A percentile compares a stretch with the other conserved stretches of the same genome.
These are phyloP conservation scores for Russula abietina DNA, from an alignment of 768 basidiomycete species.

Conservation along the genomic window DNA sequence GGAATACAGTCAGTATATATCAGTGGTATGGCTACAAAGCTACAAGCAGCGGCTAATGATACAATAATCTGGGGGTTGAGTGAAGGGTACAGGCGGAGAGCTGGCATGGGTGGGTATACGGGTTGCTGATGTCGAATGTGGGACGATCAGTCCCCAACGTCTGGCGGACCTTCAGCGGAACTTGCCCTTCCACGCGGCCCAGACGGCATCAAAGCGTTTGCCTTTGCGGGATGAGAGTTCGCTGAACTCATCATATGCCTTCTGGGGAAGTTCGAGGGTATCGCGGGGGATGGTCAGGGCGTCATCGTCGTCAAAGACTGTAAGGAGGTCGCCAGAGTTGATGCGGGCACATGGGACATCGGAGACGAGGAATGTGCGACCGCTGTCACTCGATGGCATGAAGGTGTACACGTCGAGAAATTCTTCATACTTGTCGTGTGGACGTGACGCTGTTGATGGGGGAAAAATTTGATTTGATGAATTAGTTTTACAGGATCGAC, in stretches of 20 bases:
- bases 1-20: not conserved
- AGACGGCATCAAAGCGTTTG: conserved; percentile 53
- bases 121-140: not conserved
- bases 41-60: conserved; percentile 14
- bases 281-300: conserved; percentile 34
- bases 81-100: not conserved
- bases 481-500: not conserved
- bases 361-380: conserved; percentile 58
- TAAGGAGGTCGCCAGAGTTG: conserved; percentile 49
- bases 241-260: conserved; percentile 53
- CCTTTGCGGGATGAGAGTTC: conserved; percentile 48
- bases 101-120: not conserved
- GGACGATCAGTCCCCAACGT: not conserved
- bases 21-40: conserved; percentile 14
- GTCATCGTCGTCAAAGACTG: conserved; percentile 46
- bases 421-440: conserved; percentile 49
- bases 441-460: conserved; percentile 45
- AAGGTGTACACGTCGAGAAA: conserved; percentile 64
- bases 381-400: conserved; percentile 47
- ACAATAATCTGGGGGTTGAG: not conserved
- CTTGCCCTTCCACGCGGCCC: conserved; percentile 42
- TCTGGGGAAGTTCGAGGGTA: conserved; percentile 59
- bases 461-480: not conserved
- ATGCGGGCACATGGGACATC: conserved; percentile 60
- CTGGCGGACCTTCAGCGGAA: conserved; percentile 14